These are phyloP conservation scores for Triticum urartu DNA, from an alignment of 176 grass and related monocot species.

Conservation along the genomic window DNA sequence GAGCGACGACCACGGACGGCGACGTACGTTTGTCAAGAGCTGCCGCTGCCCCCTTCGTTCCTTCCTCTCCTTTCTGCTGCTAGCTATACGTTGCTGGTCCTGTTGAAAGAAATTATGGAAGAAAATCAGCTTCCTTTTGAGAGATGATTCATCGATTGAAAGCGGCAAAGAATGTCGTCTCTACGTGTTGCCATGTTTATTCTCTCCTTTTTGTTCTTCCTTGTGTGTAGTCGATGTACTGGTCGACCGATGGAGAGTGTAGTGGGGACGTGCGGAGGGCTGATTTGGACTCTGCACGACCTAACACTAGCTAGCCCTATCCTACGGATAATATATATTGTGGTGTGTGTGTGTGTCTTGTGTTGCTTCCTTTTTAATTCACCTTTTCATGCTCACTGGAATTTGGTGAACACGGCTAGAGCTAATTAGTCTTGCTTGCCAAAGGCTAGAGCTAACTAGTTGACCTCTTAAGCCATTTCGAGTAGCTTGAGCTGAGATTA, in stretches of 20 bases:
- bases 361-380: conserved; percentile 48
- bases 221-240: background rate
- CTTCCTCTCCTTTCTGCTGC: background rate
- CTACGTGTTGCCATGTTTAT: background rate
- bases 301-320: too few species aligned
- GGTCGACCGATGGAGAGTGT: too few species aligned
- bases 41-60: background rate
- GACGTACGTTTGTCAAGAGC: background rate
- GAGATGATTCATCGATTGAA: too few species aligned
- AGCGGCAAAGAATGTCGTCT: too few species aligned
- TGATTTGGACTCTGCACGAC: background rate
- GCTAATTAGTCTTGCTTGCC: too few species aligned
- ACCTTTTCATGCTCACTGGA: background rate
- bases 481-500: too few species aligned
- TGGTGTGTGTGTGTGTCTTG: background rate
- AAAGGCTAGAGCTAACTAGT: too few species aligned
- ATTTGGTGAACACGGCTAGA: background rate
- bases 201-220: background rate
- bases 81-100: background rate
- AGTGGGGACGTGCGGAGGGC: too few species aligned
- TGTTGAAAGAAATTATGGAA: background rate
- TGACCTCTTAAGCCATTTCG: too few species aligned
- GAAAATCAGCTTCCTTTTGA: background rate
- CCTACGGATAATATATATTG: background rate
- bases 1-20: too few species aligned